phyloP scores from a whole-genome alignment of 495 filamentous ascomycete species.

The Choiromyces venosus region DNA sequence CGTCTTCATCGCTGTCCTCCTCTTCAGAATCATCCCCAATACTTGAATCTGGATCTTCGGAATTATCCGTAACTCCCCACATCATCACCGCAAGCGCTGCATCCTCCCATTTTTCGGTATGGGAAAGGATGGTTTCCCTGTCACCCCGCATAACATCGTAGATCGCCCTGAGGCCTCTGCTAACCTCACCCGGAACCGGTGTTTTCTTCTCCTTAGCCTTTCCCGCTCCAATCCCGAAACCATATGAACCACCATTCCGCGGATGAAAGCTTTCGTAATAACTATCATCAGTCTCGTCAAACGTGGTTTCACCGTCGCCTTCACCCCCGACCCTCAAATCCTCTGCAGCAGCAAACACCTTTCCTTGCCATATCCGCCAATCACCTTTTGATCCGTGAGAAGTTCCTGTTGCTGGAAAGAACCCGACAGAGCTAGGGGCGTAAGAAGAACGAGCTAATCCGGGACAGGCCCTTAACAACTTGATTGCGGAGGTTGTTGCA shows the following conservation, averaged over 20 bases:
- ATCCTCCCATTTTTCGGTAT: conserved; percentile 36
- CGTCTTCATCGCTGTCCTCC: conserved; percentile 10
- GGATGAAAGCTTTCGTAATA: conserved; percentile 21
- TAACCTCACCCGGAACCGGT: conserved; percentile 28
- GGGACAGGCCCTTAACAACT: conserved; percentile 23
- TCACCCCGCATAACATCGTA: conserved; percentile 39
- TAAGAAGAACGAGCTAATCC: conserved; percentile 34
- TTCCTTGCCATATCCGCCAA: conserved; percentile 42
- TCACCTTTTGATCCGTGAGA: conserved; percentile 26
- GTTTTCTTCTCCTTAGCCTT: conserved; percentile 5
- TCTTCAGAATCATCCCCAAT: conserved; percentile 36
- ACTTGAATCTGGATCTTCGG: conserved; percentile 14
- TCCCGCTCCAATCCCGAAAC: conserved; percentile 13
- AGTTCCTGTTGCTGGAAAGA: conserved; percentile 10
- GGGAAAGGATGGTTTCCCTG: conserved; percentile 28
- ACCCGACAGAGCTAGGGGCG: conserved; percentile 16
- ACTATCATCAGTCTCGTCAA: conserved; percentile 30
- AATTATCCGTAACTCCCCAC: conserved; percentile 23
- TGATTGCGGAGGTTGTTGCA: conserved; percentile 5
- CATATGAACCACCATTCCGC: conserved; percentile 2
- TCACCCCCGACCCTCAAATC: conserved; percentile 15
- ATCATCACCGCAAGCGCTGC: conserved; percentile 32
- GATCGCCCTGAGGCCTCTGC: conserved; percentile 20
- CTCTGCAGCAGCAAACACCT: conserved; percentile 33
- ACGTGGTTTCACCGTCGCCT: conserved; percentile 7